Percentiles rank a stretch among this genome's conserved stretches.
Evolutionary conservation across 768 basidiomycete species (phyloP).

Genomic region (Omphalotus guepiniiformis): DNA sequence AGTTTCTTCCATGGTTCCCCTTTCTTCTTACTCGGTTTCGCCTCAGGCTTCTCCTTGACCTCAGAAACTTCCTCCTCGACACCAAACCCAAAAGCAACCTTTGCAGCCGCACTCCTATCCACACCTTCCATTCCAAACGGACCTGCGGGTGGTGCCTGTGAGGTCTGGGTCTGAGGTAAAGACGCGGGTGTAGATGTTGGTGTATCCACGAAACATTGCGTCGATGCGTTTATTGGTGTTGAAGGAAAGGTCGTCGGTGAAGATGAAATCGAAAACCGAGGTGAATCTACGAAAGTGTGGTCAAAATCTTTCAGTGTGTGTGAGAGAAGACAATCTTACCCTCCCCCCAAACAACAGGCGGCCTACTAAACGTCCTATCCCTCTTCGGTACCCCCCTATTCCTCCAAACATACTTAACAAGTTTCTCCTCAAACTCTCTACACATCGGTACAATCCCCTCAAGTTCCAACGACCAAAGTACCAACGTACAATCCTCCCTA

Average conservation of each 20-base stretch:
- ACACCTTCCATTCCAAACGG: constrained; percentile 10
- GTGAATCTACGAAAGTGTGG: not conserved
- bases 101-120: not conserved
- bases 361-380: constrained; percentile 17
- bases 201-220: not conserved
- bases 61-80: not conserved
- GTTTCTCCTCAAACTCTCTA: constrained; percentile 69
- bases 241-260: not conserved
- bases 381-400: constrained; percentile 29
- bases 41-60: constrained; percentile 1
- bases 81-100: not conserved
- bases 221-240: not conserved
- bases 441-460: constrained; percentile 64
- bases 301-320: not conserved
- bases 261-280: not conserved
- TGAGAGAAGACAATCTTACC: not conserved
- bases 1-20: not conserved
- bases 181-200: not conserved
- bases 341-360: constrained; percentile 9
- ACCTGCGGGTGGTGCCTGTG: not conserved
- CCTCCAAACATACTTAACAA: constrained; percentile 81
- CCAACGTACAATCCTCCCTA: constrained; percentile 32
- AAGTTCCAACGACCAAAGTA: constrained; percentile 78
- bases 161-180: not conserved
- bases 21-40: not conserved